Evolutionary conservation across 2,329 filamentous ascomycete species (phyloP).

Genomic region (Elsinoe fawcettii): DNA sequence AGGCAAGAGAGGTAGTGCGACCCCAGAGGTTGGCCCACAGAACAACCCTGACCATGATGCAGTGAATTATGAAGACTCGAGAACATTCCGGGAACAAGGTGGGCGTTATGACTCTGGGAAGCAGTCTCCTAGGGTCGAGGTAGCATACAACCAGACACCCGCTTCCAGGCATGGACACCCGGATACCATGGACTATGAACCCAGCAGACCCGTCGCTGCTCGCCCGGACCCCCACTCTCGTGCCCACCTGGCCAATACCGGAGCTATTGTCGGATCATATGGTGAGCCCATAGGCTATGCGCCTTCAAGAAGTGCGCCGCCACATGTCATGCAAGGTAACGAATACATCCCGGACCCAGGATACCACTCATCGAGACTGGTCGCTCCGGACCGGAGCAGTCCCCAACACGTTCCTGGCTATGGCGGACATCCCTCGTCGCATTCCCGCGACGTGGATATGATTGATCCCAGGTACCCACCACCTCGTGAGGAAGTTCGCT

Average conservation of each 20-base stretch:
- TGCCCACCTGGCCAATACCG: conserved; percentile 16
- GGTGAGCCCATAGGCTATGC: conserved; percentile 20
- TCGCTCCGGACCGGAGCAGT: background rate
- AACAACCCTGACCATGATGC: conserved; percentile 37
- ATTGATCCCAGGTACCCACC: conserved; percentile 14
- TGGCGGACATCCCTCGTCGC: conserved; percentile 6
- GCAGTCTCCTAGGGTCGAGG: conserved; percentile 26
- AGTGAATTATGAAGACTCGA: conserved; percentile 38
- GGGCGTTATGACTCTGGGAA: conserved; percentile 2
- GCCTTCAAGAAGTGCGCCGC: conserved; percentile 23
- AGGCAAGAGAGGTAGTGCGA: conserved; percentile 40
- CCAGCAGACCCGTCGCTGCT: background rate
- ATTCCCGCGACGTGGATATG: conserved; percentile 12
- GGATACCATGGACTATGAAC: conserved; percentile 1
- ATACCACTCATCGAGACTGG: conserved; percentile 11
- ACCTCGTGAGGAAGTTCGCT: conserved; percentile 9
- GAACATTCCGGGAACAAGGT: conserved; percentile 36
- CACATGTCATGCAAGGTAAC: conserved; percentile 29
- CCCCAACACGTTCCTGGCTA: conserved; percentile 6
- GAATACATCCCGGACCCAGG: conserved; percentile 25
- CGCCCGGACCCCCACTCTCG: conserved; percentile 13
- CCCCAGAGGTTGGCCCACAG: conserved; percentile 25
- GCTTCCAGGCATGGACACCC: conserved; percentile 5
- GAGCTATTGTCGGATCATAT: conserved; percentile 21
- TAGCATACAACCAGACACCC: conserved; percentile 22